phyloP scores from a whole-genome alignment of 345 rosid species.

The Ceriops decandra region DNA sequence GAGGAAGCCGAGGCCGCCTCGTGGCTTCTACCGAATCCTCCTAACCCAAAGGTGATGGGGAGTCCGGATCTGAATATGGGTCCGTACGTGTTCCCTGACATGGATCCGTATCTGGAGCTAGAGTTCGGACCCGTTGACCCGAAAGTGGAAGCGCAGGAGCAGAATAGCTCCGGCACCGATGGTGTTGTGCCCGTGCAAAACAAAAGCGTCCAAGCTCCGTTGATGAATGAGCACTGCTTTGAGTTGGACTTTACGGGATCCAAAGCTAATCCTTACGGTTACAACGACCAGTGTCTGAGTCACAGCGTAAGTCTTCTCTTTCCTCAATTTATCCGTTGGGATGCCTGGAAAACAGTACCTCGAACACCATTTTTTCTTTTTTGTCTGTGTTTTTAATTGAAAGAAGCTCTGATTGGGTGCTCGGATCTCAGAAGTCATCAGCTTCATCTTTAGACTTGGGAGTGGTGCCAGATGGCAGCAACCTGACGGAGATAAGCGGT shows the following conservation, averaged over 20 bases:
- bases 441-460: slow-evolving; percentile 88
- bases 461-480: slow-evolving; percentile 84
- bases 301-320: slow-evolving; percentile 52
- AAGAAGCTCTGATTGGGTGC: background rate
- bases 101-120: slow-evolving; percentile 74
- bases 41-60: slow-evolving; percentile 34
- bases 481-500: slow-evolving; percentile 49
- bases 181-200: slow-evolving; percentile 82
- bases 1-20: slow-evolving; percentile 91
- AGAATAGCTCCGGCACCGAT: slow-evolving; percentile 74
- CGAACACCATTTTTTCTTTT: too few species aligned
- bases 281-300: slow-evolving; percentile 46
- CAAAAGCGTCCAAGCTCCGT: slow-evolving; percentile 30
- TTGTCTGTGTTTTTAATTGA: too few species aligned
- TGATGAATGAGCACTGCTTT: slow-evolving; percentile 48
- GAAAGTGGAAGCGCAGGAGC: slow-evolving; percentile 62
- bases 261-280: slow-evolving; percentile 42
- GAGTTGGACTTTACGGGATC: slow-evolving; percentile 58
- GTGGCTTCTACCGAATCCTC: slow-evolving; percentile 72
- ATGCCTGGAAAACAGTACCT: too few species aligned
- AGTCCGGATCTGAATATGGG: slow-evolving; percentile 60
- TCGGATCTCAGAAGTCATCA: slow-evolving; percentile 59
- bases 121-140: slow-evolving; percentile 59
- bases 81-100: slow-evolving; percentile 61
- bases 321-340: too few species aligned